These are phyloP conservation scores for Vickermania spadyakhi DNA, from an alignment of 208 protist genomes.

Conservation along the genomic window DNA sequence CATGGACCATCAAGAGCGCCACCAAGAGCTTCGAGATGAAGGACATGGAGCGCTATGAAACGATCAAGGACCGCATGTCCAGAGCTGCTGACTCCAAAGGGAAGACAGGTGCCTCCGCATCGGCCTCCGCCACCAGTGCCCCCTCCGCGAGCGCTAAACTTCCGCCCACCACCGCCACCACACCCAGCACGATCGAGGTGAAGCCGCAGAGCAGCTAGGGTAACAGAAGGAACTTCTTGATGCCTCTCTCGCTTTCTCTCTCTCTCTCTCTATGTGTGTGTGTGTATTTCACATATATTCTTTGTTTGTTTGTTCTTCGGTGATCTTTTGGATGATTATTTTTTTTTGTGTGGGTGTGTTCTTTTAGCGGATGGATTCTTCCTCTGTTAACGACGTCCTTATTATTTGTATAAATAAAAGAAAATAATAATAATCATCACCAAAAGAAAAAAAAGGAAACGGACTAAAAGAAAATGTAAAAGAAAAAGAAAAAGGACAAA, in stretches of 20 bases:
- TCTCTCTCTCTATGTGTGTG: too few relatives aligned
- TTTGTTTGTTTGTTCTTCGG: slow-evolving; percentile 4
- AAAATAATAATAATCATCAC: too few relatives aligned
- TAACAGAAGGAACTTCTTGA: too few relatives aligned
- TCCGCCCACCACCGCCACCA: background rate
- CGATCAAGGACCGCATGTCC: slow-evolving; percentile 31
- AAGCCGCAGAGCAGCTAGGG: too few relatives aligned
- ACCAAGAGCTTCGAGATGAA: slow-evolving; percentile 30
- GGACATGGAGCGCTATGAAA: slow-evolving; percentile 32
- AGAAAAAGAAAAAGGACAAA: background rate
- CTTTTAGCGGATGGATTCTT: background rate
- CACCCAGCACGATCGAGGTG: too few relatives aligned
- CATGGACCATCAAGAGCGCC: slow-evolving; percentile 41
- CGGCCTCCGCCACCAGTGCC: background rate
- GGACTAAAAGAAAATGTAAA: background rate
- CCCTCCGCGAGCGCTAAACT: background rate
- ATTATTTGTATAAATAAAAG: too few relatives aligned
- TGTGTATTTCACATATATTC: too few relatives aligned
- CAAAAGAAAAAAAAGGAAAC: background rate
- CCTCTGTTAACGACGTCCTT: too few relatives aligned
- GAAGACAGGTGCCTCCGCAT: slow-evolving; percentile 1
- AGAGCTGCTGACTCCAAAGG: slow-evolving; percentile 1
- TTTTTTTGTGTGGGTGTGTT: slow-evolving; percentile 1
- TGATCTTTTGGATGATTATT: background rate
- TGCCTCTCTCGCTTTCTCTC: too few relatives aligned